Conservation (phyloP, 495 filamentous ascomycete genomes). For the Lentithecium fluviatile region DNA sequence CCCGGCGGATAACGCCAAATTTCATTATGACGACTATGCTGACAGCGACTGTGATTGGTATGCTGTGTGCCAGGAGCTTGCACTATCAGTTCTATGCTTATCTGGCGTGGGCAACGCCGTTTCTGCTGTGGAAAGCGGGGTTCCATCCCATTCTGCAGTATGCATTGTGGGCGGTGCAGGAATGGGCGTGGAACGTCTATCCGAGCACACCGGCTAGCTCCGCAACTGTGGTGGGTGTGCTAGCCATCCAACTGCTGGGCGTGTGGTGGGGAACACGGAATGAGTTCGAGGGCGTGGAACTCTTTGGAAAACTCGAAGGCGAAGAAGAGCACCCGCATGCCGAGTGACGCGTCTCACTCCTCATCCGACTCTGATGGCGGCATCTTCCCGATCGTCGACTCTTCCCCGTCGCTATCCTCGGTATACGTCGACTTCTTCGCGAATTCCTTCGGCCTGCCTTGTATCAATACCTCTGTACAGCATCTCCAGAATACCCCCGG, state of each 20-base stretch:
- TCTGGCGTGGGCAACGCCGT: constrained; percentile 87
- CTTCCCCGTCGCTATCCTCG: constrained; percentile 66
- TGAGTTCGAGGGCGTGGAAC: constrained; percentile 38
- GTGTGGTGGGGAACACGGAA: constrained; percentile 61
- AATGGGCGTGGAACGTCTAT: constrained; percentile 96
- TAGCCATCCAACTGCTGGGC: constrained; percentile 63
- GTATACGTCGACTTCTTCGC: constrained; percentile 57
- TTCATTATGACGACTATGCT: constrained; percentile 79
- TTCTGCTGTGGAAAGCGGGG: constrained; percentile 80
- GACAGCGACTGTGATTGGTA: constrained; percentile 75
- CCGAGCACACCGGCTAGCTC: constrained; percentile 87
- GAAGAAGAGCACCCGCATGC: constrained; percentile 29
- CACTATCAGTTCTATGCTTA: constrained; percentile 98
- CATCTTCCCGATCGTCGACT: constrained; percentile 78
- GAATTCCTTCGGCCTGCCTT: constrained; percentile 75
- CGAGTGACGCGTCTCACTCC: constrained; percentile 41
- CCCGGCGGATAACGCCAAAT: constrained; percentile 61
- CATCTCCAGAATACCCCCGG: no score
- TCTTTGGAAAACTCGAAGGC: constrained; percentile 2
- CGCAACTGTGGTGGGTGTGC: constrained; percentile 66
- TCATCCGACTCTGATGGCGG: constrained; percentile 70
- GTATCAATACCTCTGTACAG: constrained; percentile 35
- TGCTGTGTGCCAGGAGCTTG: constrained; percentile 85
- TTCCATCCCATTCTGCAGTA: constrained; percentile 71
- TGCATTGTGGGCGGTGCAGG: constrained; percentile 75